Evolutionary conservation across 352 stramenopile genomes (phyloP).

Genomic region (Globisporangium heterothallicum): DNA sequence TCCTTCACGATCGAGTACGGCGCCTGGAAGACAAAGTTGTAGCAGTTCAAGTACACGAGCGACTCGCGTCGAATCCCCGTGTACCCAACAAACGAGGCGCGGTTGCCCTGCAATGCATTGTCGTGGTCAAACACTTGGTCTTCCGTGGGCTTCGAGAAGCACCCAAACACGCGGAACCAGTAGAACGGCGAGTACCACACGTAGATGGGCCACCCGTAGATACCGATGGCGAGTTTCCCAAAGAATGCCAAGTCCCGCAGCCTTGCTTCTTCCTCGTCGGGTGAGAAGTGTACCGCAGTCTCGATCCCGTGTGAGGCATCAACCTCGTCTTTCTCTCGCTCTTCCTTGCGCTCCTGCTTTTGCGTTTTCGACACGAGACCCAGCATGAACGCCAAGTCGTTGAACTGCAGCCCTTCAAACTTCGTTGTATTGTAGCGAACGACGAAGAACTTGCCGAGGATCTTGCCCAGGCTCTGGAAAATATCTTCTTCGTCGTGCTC

Average conservation of each 20-base stretch:
- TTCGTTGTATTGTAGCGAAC: slow-evolving; percentile 58
- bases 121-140: slow-evolving; percentile 57
- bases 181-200: slow-evolving; percentile 68
- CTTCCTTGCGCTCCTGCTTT: slow-evolving; percentile 37
- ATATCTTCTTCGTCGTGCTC: slow-evolving; percentile 51
- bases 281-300: slow-evolving; percentile 27
- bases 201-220: slow-evolving; percentile 80
- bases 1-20: slow-evolving; percentile 77
- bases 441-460: slow-evolving; percentile 73
- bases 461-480: slow-evolving; percentile 55
- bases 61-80: slow-evolving; percentile 49
- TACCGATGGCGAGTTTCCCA: slow-evolving; percentile 58
- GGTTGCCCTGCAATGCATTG: slow-evolving; percentile 54
- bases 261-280: slow-evolving; percentile 33
- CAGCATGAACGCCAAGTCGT: slow-evolving; percentile 66
- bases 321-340: slow-evolving; percentile 20
- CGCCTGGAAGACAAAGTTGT: slow-evolving; percentile 73
- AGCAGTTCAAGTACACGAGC: slow-evolving; percentile 76
- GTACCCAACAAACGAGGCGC: slow-evolving; percentile 65
- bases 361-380: slow-evolving; percentile 57
- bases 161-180: slow-evolving; percentile 66
- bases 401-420: slow-evolving; percentile 66
- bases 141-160: slow-evolving; percentile 33
- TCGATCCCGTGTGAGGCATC: slow-evolving; percentile 17
- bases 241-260: slow-evolving; percentile 59